Base-by-base conservation (phyloP, 257 asterid species). In the Plantago major region DNA sequence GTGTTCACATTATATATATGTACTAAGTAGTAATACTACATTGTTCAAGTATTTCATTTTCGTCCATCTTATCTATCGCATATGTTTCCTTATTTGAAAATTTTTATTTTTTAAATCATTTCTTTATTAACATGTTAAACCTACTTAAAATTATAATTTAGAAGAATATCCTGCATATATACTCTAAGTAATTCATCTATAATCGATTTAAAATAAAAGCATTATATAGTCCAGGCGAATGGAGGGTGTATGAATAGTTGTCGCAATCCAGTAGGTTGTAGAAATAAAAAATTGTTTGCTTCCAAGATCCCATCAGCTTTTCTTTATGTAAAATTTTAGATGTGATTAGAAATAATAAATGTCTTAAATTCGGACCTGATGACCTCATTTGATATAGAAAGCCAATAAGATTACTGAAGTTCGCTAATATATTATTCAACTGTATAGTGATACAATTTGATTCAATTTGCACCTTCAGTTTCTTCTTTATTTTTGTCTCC, bases 281-380 rank as follows among this genome's bases (percentile, higher is more conserved):
- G 18, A 46, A n/a, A 30, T 61, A 14, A 10, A 47, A 66, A 28
- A 18, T 7, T 7, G 66, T 62, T 55, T 72, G 82, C 67, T 74
- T 68, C 82, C 66, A 65, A 67, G 74, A 81, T 77, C 78, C 88
- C 84, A 79, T 74, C 85, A 76, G 19, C 55, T 9, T 26, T 42
- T 56, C 33, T 63, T 33, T 7, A 33, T 33, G 40, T 33, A 33
- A 33, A 33, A 3, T 15, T 30, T 6, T 3, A 12, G 0, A 15
- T 40, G 44, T 52, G 67, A 65, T 56, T 65, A 46, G 40, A 19
- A 42, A 37, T 59, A 33, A 33, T 1, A 4, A 40, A 43, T 52
- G 40, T 69, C 62, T 22, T 63, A 70, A 61, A 71, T 67, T 76
- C 63, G 38, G 59, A 62, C 58, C 37, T 7, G 8, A 7, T 33